Conservation (phyloP, 2,329 filamentous ascomycete genomes). For the Sporothrix protearum region DNA sequence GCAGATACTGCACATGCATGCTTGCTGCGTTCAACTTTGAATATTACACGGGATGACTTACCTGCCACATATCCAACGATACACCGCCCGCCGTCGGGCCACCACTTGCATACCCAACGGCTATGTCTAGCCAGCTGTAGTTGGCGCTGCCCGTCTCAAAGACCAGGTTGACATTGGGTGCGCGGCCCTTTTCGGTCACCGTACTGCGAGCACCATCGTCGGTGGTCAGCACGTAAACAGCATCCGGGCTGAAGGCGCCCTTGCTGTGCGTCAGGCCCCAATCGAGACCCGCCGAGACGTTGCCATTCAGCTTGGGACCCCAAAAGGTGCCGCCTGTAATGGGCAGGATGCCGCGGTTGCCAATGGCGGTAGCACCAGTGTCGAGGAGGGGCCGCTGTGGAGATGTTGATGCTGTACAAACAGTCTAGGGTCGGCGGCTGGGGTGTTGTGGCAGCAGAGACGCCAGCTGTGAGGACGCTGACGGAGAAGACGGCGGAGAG, state of each 20-base stretch:
- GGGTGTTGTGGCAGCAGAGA: slow-evolving; percentile 22
- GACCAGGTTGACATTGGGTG: slow-evolving; percentile 37
- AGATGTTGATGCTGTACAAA: slow-evolving; percentile 34
- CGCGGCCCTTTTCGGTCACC: slow-evolving; percentile 38
- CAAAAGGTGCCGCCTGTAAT: slow-evolving; percentile 39
- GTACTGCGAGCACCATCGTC: slow-evolving; percentile 39
- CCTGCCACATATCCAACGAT: slow-evolving; percentile 26
- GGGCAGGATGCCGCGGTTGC: slow-evolving; percentile 34
- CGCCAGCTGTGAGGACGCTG: not conserved
- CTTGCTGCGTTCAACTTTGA: no score
- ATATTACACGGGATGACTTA: not conserved
- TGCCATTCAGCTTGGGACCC: slow-evolving; percentile 38
- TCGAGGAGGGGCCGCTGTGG: slow-evolving; percentile 24
- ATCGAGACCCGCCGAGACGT: slow-evolving; percentile 37
- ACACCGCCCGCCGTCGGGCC: slow-evolving; percentile 18
- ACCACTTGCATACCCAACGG: slow-evolving; percentile 32
- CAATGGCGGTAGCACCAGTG: slow-evolving; percentile 32
- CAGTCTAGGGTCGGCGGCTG: slow-evolving; percentile 30
- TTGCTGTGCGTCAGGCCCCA: slow-evolving; percentile 38
- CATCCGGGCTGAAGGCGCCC: slow-evolving; percentile 40
- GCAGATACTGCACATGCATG: not conserved
- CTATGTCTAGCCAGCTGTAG: slow-evolving; percentile 40
- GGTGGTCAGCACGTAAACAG: slow-evolving; percentile 40
- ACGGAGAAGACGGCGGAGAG: not conserved
- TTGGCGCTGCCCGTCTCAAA: slow-evolving; percentile 38